Evolutionary conservation across 768 basidiomycete genomes (phyloP).

Genomic region (Xerocomellus dryophilus): DNA sequence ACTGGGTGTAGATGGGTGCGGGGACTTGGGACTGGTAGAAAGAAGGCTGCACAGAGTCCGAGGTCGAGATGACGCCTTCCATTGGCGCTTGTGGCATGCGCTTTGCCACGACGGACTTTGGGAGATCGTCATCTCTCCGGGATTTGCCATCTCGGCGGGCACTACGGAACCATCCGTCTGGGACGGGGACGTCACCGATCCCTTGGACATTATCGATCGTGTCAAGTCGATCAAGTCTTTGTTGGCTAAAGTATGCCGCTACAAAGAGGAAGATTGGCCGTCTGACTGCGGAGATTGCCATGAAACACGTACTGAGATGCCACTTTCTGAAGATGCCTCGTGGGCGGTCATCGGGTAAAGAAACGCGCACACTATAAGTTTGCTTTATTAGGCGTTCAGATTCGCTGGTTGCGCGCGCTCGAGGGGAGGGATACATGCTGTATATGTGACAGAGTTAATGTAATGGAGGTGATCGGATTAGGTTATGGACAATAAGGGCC

Average conservation of each 20-base stretch:
- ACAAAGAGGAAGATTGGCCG: slow-evolving; percentile 11
- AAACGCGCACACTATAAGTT: slow-evolving; percentile 51
- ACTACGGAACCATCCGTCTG: slow-evolving; percentile 76
- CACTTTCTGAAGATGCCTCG: slow-evolving; percentile 46
- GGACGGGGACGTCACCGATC: slow-evolving; percentile 63
- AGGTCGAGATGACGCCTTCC: slow-evolving; percentile 26
- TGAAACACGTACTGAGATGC: slow-evolving; percentile 48
- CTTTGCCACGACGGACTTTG: slow-evolving; percentile 47
- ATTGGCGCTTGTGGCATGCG: slow-evolving; percentile 33
- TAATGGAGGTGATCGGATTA: slow-evolving; percentile 24
- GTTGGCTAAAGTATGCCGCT: slow-evolving; percentile 87
- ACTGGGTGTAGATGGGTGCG: slow-evolving; percentile 28
- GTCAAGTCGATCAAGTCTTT: slow-evolving; percentile 63
- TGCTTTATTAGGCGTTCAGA: slow-evolving; percentile 51
- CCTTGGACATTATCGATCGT: slow-evolving; percentile 70
- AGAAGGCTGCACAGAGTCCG: slow-evolving; percentile 18
- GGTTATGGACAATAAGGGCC: slow-evolving; percentile 29
- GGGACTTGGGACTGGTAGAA: slow-evolving; percentile 24
- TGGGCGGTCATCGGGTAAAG: slow-evolving; percentile 42
- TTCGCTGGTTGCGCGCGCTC: slow-evolving; percentile 37
- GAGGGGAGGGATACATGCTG: slow-evolving; percentile 40
- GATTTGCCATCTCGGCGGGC: slow-evolving; percentile 64
- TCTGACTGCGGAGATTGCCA: slow-evolving; percentile 29
- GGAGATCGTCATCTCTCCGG: slow-evolving; percentile 39
- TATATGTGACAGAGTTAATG: slow-evolving; percentile 14